Base-by-base conservation (phyloP, 75 land plant genomes). In the Pseudotsuga menziesii region DNA sequence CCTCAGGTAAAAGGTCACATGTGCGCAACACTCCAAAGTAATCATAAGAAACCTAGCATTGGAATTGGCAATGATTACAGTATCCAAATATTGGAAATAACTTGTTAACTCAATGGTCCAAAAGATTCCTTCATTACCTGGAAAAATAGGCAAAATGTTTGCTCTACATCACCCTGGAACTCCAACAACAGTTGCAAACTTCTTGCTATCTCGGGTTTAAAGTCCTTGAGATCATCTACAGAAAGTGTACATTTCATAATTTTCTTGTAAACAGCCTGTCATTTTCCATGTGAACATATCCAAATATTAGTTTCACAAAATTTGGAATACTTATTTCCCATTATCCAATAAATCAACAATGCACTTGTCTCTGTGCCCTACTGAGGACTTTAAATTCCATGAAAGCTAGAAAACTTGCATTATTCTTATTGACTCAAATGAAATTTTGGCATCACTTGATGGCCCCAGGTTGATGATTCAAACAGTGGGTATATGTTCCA, bases 211-310 rank as follows among this genome's bases (percentile, higher is more conserved):
- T 85, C 74, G 11, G 84, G 85, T 59, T 82, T 61, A 22, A 79
- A 56, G 54, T 82, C 85, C 61, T 75, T 74, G 13, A 85, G 71
- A 75, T 82, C 85, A 27, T 59, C 58, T 32, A 82, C 58, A 16
- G 39, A 26, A 48, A 73, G 76, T 11, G 26, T 54, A 14, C 76
- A 61, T 7, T 61, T 60, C 78, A 85, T 72, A 39, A 85, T 22
- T 77, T 82, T 85, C 75, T 85, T 85, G 71, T 82, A 85, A 4
- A 82, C 81, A 14, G 78, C 85, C 87, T 85, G 83, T 26, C 52
- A 35, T 36, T 44, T 64, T 16, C 69, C n/a, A 17, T 16, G 20
- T 59, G 61, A n/a, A 20, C 9, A 59, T 59, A 59, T 19, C n/a
- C 9, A n/a, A 59, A 19, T 20, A 73, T 44, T 57, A 73, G 67